phyloP scores from a whole-genome alignment of 2,329 filamentous ascomycete species.

The Epichloe uncinata region DNA sequence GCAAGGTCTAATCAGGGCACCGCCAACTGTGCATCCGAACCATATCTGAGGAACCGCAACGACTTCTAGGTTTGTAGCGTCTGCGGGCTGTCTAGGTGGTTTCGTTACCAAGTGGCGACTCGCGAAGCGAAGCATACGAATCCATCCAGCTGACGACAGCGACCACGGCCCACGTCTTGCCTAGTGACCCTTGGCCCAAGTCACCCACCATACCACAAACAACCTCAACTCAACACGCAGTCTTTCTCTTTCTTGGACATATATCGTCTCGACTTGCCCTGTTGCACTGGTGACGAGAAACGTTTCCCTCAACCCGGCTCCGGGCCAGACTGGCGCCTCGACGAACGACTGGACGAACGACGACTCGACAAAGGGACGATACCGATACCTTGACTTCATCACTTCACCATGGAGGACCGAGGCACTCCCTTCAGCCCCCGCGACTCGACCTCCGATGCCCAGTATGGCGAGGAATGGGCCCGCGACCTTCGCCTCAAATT shows the following conservation, averaged over 20 bases:
- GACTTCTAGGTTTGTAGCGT: too few relatives aligned
- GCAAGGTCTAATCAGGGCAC: neutral
- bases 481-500: constrained; percentile 71
- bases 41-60: too few relatives aligned
- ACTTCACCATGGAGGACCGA: constrained; percentile 25
- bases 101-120: constrained; percentile 5
- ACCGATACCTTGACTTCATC: neutral
- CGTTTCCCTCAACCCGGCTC: neutral
- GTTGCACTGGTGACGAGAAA: neutral
- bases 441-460: constrained; percentile 15
- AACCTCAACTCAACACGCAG: neutral
- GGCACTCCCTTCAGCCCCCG: constrained; percentile 21
- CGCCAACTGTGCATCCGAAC: neutral
- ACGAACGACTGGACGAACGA: too few relatives aligned
- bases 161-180: constrained; percentile 3
- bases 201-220: neutral
- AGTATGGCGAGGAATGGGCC: constrained; percentile 61
- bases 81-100: neutral
- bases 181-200: neutral
- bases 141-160: constrained; percentile 8
- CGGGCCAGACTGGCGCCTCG: neutral
- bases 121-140: constrained; percentile 4
- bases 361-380: neutral
- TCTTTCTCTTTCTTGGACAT: neutral
- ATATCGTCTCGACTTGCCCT: neutral